These are phyloP conservation scores for Tolypocladium tropicale DNA, from an alignment of 2,329 filamentous ascomycete genomes.

Conservation along the genomic window DNA sequence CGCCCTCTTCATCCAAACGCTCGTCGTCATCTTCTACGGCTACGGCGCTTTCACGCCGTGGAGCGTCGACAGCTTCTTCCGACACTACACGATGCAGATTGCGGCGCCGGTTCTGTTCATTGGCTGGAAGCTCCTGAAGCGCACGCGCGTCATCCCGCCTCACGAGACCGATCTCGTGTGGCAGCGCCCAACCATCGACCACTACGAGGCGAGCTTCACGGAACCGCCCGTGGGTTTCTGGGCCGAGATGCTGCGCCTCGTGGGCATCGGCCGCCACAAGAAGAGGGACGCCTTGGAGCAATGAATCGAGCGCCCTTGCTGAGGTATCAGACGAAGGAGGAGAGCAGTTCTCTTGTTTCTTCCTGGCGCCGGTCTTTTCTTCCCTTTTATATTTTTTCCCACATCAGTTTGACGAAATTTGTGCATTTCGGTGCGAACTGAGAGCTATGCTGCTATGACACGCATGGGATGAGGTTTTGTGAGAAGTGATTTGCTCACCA, in stretches of 20 bases:
- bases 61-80: constrained; percentile 35
- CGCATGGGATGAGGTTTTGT: not conserved
- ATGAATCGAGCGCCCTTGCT: not conserved
- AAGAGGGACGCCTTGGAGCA: constrained; percentile 7
- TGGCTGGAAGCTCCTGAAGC: constrained; percentile 54
- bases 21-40: constrained; percentile 41
- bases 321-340: not conserved
- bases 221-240: constrained; percentile 42
- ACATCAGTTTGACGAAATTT: not conserved
- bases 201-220: constrained; percentile 42
- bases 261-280: constrained; percentile 24
- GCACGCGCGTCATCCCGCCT: constrained; percentile 42
- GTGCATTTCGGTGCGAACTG: not conserved
- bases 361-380: not conserved
- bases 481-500: not conserved
- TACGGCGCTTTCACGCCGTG: constrained; percentile 43
- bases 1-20: constrained; percentile 28
- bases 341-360: not conserved
- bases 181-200: constrained; percentile 49
- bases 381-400: no score
- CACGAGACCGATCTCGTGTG: constrained; percentile 48
- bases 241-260: constrained; percentile 38
- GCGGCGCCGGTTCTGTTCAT: constrained; percentile 42
- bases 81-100: constrained; percentile 48
- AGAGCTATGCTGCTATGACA: not conserved